Base-by-base conservation (phyloP, 2,329 filamentous ascomycete species). In the Pseudopyricularia cyperi region DNA sequence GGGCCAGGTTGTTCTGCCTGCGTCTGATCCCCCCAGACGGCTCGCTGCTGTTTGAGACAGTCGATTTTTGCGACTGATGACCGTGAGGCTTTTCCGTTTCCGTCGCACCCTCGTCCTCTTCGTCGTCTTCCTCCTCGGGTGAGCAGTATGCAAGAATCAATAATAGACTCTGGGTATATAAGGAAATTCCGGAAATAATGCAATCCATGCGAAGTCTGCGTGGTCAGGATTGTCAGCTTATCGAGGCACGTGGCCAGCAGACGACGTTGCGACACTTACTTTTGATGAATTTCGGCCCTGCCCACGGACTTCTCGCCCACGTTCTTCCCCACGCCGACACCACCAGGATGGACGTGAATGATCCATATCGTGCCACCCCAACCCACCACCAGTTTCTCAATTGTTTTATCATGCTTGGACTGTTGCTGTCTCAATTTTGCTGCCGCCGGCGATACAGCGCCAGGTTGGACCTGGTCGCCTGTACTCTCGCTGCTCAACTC, bases 291-390 rank as follows among this genome's bases (percentile, higher is more conserved):
- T 64, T 96, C 89, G 49, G 89, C 90, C 59, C 82, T 84, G 30
- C 89, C 91, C 59, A 85, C 77, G 47, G 80, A 83, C 61, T 76
- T 82, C 62, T 89, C 84, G 49, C 83, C 82, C 33, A 75, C 79
- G 60, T 83, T 72, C 61, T 80, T 87, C 32, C 81, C 85, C 47
- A 77, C 69, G 4, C 81, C 80, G 44, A 78, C 64, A n/a, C 80
- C 80, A 14, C 86, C 86, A 5, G 87, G 82, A 62, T 90, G 85
- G 17, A 98, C 85, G 65, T 96, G 85, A 52, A 98, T 84, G 50
- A 98, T 84, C 93, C 93, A 98, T 52, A 95, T 88, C 1, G 87
- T 95, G 53, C 90, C 86, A 55, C 93, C 93, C 93, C 94, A 98
- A 9, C 93, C 93, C 24, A 98, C 85, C 7, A 98, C 71, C 19